phyloP scores from a whole-genome alignment of 2,329 filamentous ascomycete genomes.

The Fusarium subtropicale region DNA sequence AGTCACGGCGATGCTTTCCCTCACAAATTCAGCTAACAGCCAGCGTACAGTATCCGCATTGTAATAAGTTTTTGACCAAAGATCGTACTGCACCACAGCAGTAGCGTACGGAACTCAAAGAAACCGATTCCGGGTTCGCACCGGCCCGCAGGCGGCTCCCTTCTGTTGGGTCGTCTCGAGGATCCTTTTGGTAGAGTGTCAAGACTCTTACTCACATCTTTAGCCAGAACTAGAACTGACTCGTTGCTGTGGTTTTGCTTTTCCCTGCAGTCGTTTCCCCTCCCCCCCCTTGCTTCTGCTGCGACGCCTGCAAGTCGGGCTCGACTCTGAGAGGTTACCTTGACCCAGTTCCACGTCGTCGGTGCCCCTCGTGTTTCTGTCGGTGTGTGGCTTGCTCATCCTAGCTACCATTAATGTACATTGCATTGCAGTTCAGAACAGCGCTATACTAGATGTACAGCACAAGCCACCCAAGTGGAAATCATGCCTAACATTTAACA shows the following conservation, averaged over 20 bases:
- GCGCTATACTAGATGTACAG: background rate
- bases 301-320: background rate
- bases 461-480: background rate
- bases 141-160: constrained; percentile 38
- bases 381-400: constrained; percentile 35
- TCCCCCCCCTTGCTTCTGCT: constrained; percentile 6
- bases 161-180: background rate
- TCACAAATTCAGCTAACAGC: background rate
- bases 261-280: constrained; percentile 5
- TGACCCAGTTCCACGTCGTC: constrained; percentile 51
- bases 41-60: background rate
- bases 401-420: background rate
- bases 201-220: background rate
- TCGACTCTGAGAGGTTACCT: constrained; percentile 36
- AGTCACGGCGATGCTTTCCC: constrained; percentile 3
- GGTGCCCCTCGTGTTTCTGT: constrained; percentile 40
- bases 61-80: background rate
- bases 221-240: constrained; percentile 35
- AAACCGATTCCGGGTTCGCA: constrained; percentile 40
- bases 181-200: background rate
- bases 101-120: constrained; percentile 34
- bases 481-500: background rate
- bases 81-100: background rate
- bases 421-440: background rate
- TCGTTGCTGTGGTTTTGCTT: constrained; percentile 36